Percentiles rank a stretch among this genome's conserved stretches.
Evolutionary conservation across 441 rosid species (phyloP).

Genomic region (Erysimum cheiri): DNA sequence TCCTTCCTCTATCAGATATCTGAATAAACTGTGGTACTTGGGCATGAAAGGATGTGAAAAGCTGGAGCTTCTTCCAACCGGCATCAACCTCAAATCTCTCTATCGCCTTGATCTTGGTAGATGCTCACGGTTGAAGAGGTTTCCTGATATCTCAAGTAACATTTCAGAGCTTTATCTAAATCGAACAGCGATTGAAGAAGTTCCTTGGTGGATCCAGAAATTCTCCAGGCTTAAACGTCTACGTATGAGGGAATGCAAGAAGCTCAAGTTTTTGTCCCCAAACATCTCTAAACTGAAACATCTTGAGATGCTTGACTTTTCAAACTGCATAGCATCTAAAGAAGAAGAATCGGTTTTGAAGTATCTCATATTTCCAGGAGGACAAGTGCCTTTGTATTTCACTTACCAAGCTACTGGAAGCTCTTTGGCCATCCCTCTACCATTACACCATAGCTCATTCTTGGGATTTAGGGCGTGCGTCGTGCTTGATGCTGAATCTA

Average conservation of each 20-base stretch:
- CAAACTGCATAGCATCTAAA: background rate
- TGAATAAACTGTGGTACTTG: too few species aligned
- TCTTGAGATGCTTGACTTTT: background rate
- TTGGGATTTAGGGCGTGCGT: too few species aligned
- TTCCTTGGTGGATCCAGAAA: background rate
- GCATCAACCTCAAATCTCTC: background rate
- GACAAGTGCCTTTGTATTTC: too few species aligned
- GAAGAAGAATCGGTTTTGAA: too few species aligned
- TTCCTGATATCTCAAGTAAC: background rate
- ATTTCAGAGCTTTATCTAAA: background rate
- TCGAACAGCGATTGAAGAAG: background rate
- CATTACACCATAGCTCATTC: too few species aligned
- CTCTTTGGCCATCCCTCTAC: too few species aligned
- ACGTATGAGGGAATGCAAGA: background rate
- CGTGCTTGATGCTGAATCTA: too few species aligned
- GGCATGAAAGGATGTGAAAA: too few species aligned
- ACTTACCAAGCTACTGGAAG: too few species aligned
- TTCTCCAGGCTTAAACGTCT: background rate
- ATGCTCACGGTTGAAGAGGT: background rate
- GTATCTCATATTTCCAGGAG: too few species aligned
- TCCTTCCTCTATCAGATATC: too few species aligned
- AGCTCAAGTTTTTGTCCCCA: background rate
- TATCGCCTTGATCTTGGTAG: background rate
- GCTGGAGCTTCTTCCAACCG: background rate
- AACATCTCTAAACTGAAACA: background rate